Percentiles rank a stretch among this genome's conserved stretches.
Evolutionary conservation across 495 filamentous ascomycete genomes (phyloP).

Genomic region (Xylaria acuta): DNA sequence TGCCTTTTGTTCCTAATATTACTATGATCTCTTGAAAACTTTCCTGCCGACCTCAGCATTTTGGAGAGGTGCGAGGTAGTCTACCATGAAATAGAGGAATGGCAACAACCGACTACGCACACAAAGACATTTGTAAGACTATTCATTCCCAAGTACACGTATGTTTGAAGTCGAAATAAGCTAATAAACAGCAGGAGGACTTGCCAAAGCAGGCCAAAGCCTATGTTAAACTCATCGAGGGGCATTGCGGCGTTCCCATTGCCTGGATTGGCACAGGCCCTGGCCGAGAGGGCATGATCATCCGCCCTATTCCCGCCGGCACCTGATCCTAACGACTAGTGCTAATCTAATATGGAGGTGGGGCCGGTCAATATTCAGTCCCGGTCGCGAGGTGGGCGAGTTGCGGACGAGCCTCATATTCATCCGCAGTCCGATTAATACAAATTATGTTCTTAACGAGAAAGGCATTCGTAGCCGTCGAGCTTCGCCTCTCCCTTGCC

Average conservation of each 20-base stretch:
- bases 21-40: constrained; percentile 37
- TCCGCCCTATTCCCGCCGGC: constrained; percentile 16
- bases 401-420: neutral
- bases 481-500: neutral
- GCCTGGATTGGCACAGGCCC: constrained; percentile 84
- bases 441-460: neutral
- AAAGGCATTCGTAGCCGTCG: neutral
- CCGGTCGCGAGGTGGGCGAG: too few relatives aligned
- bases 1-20: neutral
- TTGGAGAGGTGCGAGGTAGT: constrained; percentile 58
- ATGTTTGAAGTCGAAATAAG: neutral
- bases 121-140: constrained; percentile 33
- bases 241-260: constrained; percentile 71
- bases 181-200: constrained; percentile 55
- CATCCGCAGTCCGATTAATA: neutral
- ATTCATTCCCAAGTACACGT: neutral
- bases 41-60: constrained; percentile 46
- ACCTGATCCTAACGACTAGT: neutral
- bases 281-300: constrained; percentile 61
- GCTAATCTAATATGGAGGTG: neutral
- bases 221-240: constrained; percentile 76
- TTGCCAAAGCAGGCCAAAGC: constrained; percentile 76
- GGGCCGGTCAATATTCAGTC: neutral
- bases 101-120: constrained; percentile 70
- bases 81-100: constrained; percentile 80